Evolutionary conservation across 129 eudicot species (phyloP).

Genomic region (Heracleum sosnowskyi): DNA sequence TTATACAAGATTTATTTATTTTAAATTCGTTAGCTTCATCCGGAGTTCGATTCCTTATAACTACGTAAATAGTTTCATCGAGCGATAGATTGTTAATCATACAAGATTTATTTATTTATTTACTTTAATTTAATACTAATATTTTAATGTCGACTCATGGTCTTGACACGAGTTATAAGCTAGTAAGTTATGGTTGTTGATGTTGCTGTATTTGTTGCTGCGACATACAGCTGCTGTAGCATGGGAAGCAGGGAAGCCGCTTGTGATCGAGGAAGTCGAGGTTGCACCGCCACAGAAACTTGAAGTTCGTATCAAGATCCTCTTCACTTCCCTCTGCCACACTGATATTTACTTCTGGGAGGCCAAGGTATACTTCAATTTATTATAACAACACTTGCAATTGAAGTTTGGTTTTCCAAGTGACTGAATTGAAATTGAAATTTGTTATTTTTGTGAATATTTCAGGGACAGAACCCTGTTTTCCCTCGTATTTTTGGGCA

Average conservation of each 20-base stretch:
- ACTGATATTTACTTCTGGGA: conserved; percentile 4
- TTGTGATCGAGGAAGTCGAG: background rate
- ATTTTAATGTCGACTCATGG: too few relatives aligned
- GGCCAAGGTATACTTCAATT: background rate
- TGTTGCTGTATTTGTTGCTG: background rate
- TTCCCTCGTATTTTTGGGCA: background rate
- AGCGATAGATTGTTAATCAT: too few relatives aligned
- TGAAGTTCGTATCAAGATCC: conserved; percentile 5
- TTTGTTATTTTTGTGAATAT: background rate
- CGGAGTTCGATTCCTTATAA: too few relatives aligned
- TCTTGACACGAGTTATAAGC: too few relatives aligned
- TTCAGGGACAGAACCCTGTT: background rate
- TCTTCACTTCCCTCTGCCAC: conserved; percentile 7
- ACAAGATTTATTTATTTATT: too few relatives aligned
- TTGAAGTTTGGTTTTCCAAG: too few relatives aligned
- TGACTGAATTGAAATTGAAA: background rate
- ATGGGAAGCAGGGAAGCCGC: conserved; percentile 3
- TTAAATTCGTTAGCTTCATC: too few relatives aligned
- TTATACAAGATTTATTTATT: too few relatives aligned
- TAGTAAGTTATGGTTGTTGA: background rate
- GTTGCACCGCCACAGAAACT: background rate
- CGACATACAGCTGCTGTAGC: background rate
- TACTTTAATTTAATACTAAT: too few relatives aligned
- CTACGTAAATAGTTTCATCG: too few relatives aligned
- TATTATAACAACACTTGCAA: background rate